phyloP scores from a whole-genome alignment of 2,329 filamentous ascomycete genomes.

The Penicillium sp. region DNA sequence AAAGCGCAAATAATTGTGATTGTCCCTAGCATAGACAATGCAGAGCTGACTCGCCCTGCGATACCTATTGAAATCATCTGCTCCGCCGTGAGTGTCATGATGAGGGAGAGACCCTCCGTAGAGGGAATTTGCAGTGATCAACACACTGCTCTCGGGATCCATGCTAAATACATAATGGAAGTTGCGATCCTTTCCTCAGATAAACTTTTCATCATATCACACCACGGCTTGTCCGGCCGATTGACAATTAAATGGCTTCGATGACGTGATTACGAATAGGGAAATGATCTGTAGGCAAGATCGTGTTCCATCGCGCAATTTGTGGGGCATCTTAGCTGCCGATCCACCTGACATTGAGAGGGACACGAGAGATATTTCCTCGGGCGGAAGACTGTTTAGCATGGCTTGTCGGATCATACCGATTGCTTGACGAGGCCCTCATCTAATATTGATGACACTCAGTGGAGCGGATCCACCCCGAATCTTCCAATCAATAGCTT shows the following conservation, averaged over 20 bases:
- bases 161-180: background rate
- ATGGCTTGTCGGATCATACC: background rate
- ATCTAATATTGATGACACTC: background rate
- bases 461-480: background rate
- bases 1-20: conserved; percentile 37
- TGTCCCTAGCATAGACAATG: conserved; percentile 35
- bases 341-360: background rate
- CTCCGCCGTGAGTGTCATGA: conserved; percentile 25
- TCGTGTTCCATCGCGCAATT: background rate
- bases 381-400: no score
- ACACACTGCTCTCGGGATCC: background rate
- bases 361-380: background rate
- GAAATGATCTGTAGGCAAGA: background rate
- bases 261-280: conserved; percentile 13
- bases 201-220: background rate
- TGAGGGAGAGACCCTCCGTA: conserved; percentile 3
- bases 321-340: background rate
- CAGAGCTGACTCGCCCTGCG: conserved; percentile 32
- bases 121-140: background rate
- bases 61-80: conserved; percentile 29
- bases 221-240: background rate
- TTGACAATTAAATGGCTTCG: conserved; percentile 9
- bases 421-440: background rate
- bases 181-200: background rate
- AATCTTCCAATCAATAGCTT: background rate